Evolutionary conservation across 139 green algal genomes (phyloP), one percentile per base, ranked within the genome.

Genomic region (Coelastrella sp.): DNA sequence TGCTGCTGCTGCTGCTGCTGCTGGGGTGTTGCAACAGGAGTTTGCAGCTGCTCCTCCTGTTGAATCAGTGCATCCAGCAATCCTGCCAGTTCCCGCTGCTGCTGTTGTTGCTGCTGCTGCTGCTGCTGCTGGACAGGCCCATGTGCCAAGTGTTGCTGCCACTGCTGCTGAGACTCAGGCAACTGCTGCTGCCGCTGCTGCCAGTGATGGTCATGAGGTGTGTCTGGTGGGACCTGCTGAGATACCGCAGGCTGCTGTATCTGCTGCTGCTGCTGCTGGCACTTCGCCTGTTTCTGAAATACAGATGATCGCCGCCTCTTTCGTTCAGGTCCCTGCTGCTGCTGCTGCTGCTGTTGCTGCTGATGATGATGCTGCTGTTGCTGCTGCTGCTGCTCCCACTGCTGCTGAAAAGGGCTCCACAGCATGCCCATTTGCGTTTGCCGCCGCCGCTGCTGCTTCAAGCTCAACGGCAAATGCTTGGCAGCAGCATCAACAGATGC

Each of bases 211-310:
- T 47, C 32, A 47, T 47, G 32, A 47, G 32, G 32, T 47, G 32
- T 47, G 32, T 47, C 32, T 47, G 32, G 32, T 47, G 32, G 32
- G 32, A 47, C 32, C 32, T 47, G 32, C 32, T 47, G 32, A 47
- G 32, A 47, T 1, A 47, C 32, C 32, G 32, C 32, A 47, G 32
- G 32, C 32, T 47, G 32, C 32, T 47, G 32, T 47, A 47, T 60
- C 59, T 5, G 82, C 81, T 89, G 17, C 89, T 66, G 19, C 66
- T 66, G 83, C 77, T 80, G 47, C 56, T 73, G 76, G 74, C 71
- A 82, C 19, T 20, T 64, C 77, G 47, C 23, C 19, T 32, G 13
- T 16, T 32, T 47, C 32, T 47, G 32, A 2, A 1, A 47, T 47
- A 47, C 32, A 47, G 32, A 47, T 47, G 32, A 47, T 1, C 32